Percentiles rank a stretch among this genome's conserved stretches.
phyloP scores from a whole-genome alignment of 305 asterid species.

The Rubia peregrina region DNA sequence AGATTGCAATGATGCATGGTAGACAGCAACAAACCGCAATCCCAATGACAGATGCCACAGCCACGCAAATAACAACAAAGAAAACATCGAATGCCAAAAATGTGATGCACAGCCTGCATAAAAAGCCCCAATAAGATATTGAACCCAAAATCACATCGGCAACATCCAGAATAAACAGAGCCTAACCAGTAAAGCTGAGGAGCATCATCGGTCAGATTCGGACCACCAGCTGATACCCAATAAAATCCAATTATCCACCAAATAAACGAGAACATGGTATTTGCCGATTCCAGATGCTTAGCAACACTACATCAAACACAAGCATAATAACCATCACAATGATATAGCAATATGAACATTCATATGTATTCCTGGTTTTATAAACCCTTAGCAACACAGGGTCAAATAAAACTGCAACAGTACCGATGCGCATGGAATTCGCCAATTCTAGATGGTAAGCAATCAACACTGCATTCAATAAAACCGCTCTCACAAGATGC shows the following conservation, averaged over 20 bases:
- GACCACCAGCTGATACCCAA: conserved; percentile 90
- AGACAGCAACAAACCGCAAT: conserved; percentile 99
- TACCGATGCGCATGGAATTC: not conserved
- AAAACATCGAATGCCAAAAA: conserved; percentile 96
- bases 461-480: not conserved
- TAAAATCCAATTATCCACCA: conserved; percentile 98
- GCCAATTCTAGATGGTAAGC: conserved; percentile 1
- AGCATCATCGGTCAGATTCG: conserved; percentile 44
- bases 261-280: conserved; percentile 91
- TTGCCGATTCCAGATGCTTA: conserved; percentile 86
- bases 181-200: conserved; percentile 93
- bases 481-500: not conserved
- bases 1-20: conserved; percentile 89
- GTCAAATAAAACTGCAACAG: not conserved
- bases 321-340: not conserved
- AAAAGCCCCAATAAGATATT: conserved; percentile 12
- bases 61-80: conserved; percentile 92
- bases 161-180: conserved; percentile 8
- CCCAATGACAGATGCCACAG: conserved; percentile 88
- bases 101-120: conserved; percentile 87
- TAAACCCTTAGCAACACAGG: not conserved
- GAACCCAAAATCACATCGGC: not conserved
- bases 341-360: not conserved
- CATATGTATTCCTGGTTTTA: not conserved
- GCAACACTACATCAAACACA: conserved; percentile 46